Base-by-base conservation (phyloP, 805 yeast genomes). In the Sungouiella thailandica region DNA sequence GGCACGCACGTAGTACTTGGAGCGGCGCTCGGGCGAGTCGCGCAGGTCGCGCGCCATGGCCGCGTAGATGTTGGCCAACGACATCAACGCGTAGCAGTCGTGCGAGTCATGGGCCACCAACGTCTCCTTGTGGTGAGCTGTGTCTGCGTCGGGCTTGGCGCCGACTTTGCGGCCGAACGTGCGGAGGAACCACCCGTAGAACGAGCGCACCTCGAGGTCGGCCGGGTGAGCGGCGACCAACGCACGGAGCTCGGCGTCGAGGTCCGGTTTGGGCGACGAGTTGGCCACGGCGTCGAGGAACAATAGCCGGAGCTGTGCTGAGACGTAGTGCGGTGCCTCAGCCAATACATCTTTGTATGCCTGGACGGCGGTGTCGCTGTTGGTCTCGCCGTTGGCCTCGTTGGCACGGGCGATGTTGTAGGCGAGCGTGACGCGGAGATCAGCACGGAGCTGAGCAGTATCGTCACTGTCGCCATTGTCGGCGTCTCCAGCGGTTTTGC, bases 31-130 rank as follows among this genome's bases (percentile, higher is more conserved):
- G 18, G 77, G 77, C 16, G 77, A 80, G 3, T 48, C 53, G 46
- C 82, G 80, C 36, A 71, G 60, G 37, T 87, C 96, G 47, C 90
- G 72, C 0, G 96, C 97, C 61, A 86, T 78, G 1, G 76, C 58
- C 47, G 86, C 74, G 55, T 90, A 93, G 31, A 90, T 72, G 53
- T 90, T 93, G 7, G 95, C 98, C 51, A 93, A 67, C 1, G 96
- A 88, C 13, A 88, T 76, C 43, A 93, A 70, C 0, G 98, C 93
- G 58, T 89, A 90, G 25, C 79, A 61, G 60, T 93, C 98, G 58
- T 88, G 97, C 1, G 88, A 81, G 53, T 88, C 87, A 52, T 74
- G 77, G 39, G 82, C 78, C 22, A 80, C 82, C 44, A 93, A 70
- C 0, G 98, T 87, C 29, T 82, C 84, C 57, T 86, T 86, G 53